phyloP scores from a whole-genome alignment of 2,329 filamentous ascomycete genomes.

The Alternaria rosae region DNA sequence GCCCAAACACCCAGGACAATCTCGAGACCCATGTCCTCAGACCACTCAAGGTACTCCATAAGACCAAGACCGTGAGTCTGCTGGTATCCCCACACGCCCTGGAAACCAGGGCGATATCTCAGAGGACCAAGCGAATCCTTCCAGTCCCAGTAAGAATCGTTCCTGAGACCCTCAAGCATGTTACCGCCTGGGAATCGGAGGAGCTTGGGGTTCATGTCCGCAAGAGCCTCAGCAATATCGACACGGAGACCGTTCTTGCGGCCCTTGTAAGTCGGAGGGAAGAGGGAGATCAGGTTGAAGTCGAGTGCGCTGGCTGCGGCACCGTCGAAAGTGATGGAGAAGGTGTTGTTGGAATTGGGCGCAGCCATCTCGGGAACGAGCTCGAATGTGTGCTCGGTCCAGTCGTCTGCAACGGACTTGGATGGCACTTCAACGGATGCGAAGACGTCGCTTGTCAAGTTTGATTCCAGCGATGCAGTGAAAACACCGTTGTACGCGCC shows the following conservation, averaged over 20 bases:
- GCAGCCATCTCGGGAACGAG: constrained; percentile 46
- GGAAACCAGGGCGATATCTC: constrained; percentile 56
- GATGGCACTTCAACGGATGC: constrained; percentile 42
- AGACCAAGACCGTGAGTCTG: constrained; percentile 56
- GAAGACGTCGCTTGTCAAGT: constrained; percentile 54
- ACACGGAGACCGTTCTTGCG: constrained; percentile 60
- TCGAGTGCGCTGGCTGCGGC: constrained; percentile 36
- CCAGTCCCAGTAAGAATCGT: constrained; percentile 51
- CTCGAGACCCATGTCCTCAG: constrained; percentile 55
- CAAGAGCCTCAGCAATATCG: constrained; percentile 58
- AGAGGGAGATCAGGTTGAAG: constrained; percentile 62
- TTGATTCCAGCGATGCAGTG: constrained; percentile 50
- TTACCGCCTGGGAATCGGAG: constrained; percentile 62
- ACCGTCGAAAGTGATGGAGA: constrained; percentile 59
- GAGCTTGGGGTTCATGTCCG: constrained; percentile 54
- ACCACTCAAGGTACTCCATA: constrained; percentile 59
- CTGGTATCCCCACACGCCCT: constrained; percentile 56
- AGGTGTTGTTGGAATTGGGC: constrained; percentile 60
- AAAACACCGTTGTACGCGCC: constrained; percentile 47
- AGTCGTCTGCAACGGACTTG: constrained; percentile 45
- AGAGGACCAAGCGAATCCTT: constrained; percentile 60
- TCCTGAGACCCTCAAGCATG: constrained; percentile 50
- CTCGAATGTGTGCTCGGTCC: constrained; percentile 53
- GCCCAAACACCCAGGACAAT: constrained; percentile 54
- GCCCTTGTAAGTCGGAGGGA: constrained; percentile 63